phyloP scores from a whole-genome alignment of 192 early-diverging fungal species.

The Umbelopsis vinacea region DNA sequence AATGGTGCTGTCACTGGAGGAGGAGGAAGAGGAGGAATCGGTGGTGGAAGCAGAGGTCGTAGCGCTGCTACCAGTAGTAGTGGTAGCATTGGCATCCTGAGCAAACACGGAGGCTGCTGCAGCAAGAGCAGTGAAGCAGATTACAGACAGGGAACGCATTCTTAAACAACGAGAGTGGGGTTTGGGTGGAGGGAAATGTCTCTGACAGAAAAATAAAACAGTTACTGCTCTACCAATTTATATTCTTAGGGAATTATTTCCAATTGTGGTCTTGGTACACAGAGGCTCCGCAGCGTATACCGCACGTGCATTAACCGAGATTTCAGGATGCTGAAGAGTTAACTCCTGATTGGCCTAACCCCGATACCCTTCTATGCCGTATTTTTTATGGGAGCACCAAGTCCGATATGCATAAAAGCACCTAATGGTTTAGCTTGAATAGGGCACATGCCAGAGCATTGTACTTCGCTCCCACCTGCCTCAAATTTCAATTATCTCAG shows the following conservation, averaged over 20 bases:
- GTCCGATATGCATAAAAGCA: background rate
- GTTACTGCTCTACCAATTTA: background rate
- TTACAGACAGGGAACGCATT: conserved; percentile 20
- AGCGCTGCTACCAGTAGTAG: background rate
- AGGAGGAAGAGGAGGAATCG: too few species aligned
- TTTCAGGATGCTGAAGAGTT: background rate
- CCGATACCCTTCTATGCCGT: background rate
- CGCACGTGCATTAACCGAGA: background rate
- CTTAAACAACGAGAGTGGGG: background rate
- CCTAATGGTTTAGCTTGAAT: background rate
- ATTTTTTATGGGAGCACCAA: background rate
- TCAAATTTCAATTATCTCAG: background rate
- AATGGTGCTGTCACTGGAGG: background rate
- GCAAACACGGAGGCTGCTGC: conserved; percentile 19
- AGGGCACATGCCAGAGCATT: conserved; percentile 3
- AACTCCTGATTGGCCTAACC: background rate
- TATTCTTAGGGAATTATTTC: conserved; percentile 1
- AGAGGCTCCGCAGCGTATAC: background rate
- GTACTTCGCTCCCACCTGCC: background rate
- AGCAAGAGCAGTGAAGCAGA: conserved; percentile 24
- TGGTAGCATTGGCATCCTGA: background rate
- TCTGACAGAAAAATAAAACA: background rate
- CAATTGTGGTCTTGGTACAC: background rate
- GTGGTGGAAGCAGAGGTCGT: background rate
- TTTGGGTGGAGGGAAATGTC: background rate